phyloP scores from a whole-genome alignment of 2,329 filamentous ascomycete species.

The Alternaria dauci region DNA sequence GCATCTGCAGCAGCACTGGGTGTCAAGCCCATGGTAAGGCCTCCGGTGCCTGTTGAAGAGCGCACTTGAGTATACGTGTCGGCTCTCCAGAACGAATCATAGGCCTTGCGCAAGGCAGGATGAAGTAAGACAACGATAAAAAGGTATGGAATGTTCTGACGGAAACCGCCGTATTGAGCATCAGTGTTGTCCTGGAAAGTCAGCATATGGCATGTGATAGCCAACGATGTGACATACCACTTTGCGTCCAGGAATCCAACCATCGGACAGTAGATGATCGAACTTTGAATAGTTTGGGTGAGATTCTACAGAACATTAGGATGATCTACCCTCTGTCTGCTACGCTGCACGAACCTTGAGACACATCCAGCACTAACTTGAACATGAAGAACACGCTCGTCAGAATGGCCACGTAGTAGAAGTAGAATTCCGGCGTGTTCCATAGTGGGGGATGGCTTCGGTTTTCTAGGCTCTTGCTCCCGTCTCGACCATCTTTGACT shows the following conservation, averaged over 20 bases:
- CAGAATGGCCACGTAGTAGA: constrained; percentile 77
- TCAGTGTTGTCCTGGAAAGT: constrained; percentile 80
- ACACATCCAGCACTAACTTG: constrained; percentile 86
- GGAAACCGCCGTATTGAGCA: constrained; percentile 83
- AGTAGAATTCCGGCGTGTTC: constrained; percentile 83
- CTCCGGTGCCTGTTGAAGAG: constrained; percentile 42
- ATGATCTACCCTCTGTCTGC: neutral
- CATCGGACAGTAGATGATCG: constrained; percentile 73
- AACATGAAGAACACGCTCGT: constrained; percentile 84
- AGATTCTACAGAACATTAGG: constrained; percentile 63
- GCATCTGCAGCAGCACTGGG: constrained; percentile 62
- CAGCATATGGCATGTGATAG: constrained; percentile 8
- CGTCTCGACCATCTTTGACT: constrained; percentile 33
- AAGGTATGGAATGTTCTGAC: constrained; percentile 85
- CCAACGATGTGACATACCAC: constrained; percentile 65
- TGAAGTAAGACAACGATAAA: constrained; percentile 77
- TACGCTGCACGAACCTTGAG: constrained; percentile 66
- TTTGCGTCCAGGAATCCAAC: constrained; percentile 92
- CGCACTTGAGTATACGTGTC: constrained; percentile 56
- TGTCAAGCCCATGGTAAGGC: constrained; percentile 53
- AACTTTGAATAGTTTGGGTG: constrained; percentile 84
- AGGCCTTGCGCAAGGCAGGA: constrained; percentile 77
- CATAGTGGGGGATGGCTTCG: constrained; percentile 74
- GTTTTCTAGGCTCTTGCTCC: constrained; percentile 44
- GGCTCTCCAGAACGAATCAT: constrained; percentile 64